Evolutionary conservation across 495 filamentous ascomycete species (phyloP).

Genomic region (Penicillium malachiteum): DNA sequence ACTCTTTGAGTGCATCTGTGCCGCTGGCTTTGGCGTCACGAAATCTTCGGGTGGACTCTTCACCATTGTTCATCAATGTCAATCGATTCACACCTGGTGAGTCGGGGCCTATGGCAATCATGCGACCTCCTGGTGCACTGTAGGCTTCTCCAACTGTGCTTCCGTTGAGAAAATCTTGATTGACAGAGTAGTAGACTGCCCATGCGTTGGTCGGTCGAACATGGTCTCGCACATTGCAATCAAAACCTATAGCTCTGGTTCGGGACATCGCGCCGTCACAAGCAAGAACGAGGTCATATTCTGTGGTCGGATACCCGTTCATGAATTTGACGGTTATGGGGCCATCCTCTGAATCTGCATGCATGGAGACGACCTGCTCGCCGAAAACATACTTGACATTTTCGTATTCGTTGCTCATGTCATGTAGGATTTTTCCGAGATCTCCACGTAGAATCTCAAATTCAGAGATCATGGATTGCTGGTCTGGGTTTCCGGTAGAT

Average conservation of each 20-base stretch:
- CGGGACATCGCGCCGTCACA: slow-evolving; percentile 50
- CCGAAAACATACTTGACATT: slow-evolving; percentile 48
- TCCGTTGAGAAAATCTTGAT: slow-evolving; percentile 36
- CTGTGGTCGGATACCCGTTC: slow-evolving; percentile 30
- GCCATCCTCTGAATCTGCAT: slow-evolving; percentile 17
- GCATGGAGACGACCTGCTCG: slow-evolving; percentile 21
- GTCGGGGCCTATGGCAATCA: slow-evolving; percentile 34
- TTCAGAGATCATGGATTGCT: slow-evolving; percentile 50
- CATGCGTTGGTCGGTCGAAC: slow-evolving; percentile 34
- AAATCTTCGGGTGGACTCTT: slow-evolving; percentile 28
- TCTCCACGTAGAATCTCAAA: slow-evolving; percentile 58
- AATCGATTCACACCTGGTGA: slow-evolving; percentile 28
- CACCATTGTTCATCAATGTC: slow-evolving; percentile 30
- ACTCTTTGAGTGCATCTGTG: slow-evolving; percentile 38
- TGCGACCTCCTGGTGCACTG: slow-evolving; percentile 37
- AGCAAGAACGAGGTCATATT: slow-evolving; percentile 50
- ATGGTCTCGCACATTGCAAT: slow-evolving; percentile 38
- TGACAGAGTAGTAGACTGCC: slow-evolving; percentile 41
- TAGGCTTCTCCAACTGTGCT: slow-evolving; percentile 30
- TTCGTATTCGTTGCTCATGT: slow-evolving; percentile 38
- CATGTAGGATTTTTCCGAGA: slow-evolving; percentile 45
- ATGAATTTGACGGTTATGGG: slow-evolving; percentile 37
- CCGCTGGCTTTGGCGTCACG: slow-evolving; percentile 38
- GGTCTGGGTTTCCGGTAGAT: slow-evolving; percentile 39
- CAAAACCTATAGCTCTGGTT: slow-evolving; percentile 46